Percentiles rank a stretch among this genome's conserved stretches.
Conservation (phyloP, 169 alveolate genomes). For the Cystoisospora suis region DNA sequence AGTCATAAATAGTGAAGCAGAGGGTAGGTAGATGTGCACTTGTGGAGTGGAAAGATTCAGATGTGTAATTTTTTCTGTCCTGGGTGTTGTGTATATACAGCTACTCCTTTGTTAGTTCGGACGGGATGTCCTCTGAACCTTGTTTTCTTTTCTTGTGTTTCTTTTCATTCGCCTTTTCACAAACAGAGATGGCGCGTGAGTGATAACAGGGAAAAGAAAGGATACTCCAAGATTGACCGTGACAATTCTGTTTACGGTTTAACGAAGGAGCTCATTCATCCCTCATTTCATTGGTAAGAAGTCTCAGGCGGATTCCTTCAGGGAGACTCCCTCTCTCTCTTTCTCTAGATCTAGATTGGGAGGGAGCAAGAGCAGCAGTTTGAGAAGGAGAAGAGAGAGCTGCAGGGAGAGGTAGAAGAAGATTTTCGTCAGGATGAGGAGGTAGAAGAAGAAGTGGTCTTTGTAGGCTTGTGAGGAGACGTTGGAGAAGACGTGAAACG, state of each 20-base stretch:
- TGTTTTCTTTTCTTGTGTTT: neutral
- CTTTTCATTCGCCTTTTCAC: neutral
- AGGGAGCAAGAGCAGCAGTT: too few species aligned
- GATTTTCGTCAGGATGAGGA: neutral
- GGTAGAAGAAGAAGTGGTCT: slow-evolving; percentile 2
- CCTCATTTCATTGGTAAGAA: slow-evolving; percentile 76
- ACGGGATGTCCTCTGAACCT: too few species aligned
- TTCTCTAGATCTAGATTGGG: too few species aligned
- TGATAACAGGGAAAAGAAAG: slow-evolving; percentile 74
- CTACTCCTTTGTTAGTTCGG: too few species aligned
- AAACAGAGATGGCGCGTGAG: slow-evolving; percentile 74
- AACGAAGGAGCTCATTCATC: slow-evolving; percentile 77
- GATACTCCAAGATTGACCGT: slow-evolving; percentile 74
- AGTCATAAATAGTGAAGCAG: too few species aligned
- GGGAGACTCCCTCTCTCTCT: too few species aligned
- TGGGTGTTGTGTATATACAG: too few species aligned
- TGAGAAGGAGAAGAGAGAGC: too few species aligned
- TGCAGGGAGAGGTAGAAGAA: neutral
- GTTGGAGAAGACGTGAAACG: slow-evolving; percentile 4
- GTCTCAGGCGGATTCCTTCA: too few species aligned
- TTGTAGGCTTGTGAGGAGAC: slow-evolving; percentile 8
- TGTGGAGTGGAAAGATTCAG: too few species aligned
- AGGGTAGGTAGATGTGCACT: too few species aligned
- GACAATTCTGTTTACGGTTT: slow-evolving; percentile 77
- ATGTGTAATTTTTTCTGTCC: too few species aligned